Conservation (phyloP, 1,139 yeast genomes). For the Suhomyces atakaporum region DNA sequence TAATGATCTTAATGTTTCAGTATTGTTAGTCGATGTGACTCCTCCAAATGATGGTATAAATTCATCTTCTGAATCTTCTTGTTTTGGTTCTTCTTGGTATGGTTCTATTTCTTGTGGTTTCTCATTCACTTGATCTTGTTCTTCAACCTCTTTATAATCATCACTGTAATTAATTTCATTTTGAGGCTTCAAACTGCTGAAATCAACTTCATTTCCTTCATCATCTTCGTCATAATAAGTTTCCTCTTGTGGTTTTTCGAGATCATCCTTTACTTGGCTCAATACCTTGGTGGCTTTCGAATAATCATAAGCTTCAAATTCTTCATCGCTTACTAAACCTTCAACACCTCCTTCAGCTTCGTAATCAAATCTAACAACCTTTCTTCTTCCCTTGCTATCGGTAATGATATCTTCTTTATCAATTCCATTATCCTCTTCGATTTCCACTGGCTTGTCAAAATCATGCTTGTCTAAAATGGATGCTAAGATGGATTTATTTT, state of each 20-base stretch:
- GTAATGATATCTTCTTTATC: conserved; percentile 48
- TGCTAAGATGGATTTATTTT: conserved; percentile 52
- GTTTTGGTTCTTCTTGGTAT: no score
- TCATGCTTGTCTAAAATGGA: conserved; percentile 53
- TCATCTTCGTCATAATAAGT: conserved; percentile 48
- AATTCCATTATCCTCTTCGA: conserved; percentile 45
- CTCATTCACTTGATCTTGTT: conserved; percentile 11
- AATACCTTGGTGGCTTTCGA: conserved; percentile 23
- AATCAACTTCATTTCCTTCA: conserved; percentile 38
- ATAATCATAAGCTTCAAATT: conserved; percentile 20
- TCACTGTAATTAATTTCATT: not conserved
- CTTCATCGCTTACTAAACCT: conserved; percentile 20
- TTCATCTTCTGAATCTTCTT: conserved; percentile 44
- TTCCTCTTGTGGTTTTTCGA: conserved; percentile 32
- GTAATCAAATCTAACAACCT: conserved; percentile 37
- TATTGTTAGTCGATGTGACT: conserved; percentile 34
- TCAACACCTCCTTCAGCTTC: conserved; percentile 33
- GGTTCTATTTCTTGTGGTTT: conserved; percentile 5
- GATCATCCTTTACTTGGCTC: conserved; percentile 21
- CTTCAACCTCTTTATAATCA: conserved; percentile 16
- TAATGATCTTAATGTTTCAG: conserved; percentile 64
- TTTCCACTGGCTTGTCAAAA: conserved; percentile 61
- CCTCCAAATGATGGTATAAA: conserved; percentile 56
- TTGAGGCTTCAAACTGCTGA: conserved; percentile 20
- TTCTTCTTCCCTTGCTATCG: conserved; percentile 50